phyloP scores from a whole-genome alignment of 75 land plant genomes.

The Cunninghamia lanceolata region DNA sequence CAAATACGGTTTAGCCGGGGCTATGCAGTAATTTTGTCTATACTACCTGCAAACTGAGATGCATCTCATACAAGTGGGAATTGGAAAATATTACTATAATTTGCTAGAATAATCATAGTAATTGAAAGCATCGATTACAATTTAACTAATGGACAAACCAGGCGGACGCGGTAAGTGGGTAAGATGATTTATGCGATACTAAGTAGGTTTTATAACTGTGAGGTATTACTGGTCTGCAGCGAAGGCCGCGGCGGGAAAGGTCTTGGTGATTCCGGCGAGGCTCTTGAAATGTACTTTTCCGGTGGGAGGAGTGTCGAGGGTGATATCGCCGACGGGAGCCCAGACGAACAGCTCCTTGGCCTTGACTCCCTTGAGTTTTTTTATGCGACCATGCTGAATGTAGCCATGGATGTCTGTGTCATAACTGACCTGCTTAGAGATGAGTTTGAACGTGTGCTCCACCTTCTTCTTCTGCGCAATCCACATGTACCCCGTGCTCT shows the following conservation, averaged over 20 bases:
- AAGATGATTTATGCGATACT: background rate
- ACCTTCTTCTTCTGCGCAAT: conserved; percentile 22
- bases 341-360: conserved; percentile 31
- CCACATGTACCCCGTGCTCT: conserved; percentile 40
- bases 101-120: too few relatives aligned
- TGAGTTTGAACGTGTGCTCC: conserved; percentile 19
- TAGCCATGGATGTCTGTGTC: conserved; percentile 11
- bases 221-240: conserved; percentile 39
- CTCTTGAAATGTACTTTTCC: conserved; percentile 59
- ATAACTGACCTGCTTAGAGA: conserved; percentile 22
- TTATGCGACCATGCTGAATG: conserved; percentile 4
- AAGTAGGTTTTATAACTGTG: background rate
- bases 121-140: too few relatives aligned
- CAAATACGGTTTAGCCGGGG: too few relatives aligned
- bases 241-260: conserved; percentile 55
- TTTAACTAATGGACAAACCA: too few relatives aligned
- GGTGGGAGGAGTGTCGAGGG: conserved; percentile 15
- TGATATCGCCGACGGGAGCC: conserved; percentile 19
- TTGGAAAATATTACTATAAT: too few relatives aligned
- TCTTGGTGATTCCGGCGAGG: conserved; percentile 50
- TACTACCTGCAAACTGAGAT: too few relatives aligned
- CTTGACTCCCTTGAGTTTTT: conserved; percentile 22
- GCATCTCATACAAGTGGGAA: too few relatives aligned
- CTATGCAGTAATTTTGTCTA: too few relatives aligned
- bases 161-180: background rate